Evolutionary conservation across 345 rosid genomes (phyloP), one percentile per base, ranked within the genome.

Genomic region (Microthlaspi erraticum): DNA sequence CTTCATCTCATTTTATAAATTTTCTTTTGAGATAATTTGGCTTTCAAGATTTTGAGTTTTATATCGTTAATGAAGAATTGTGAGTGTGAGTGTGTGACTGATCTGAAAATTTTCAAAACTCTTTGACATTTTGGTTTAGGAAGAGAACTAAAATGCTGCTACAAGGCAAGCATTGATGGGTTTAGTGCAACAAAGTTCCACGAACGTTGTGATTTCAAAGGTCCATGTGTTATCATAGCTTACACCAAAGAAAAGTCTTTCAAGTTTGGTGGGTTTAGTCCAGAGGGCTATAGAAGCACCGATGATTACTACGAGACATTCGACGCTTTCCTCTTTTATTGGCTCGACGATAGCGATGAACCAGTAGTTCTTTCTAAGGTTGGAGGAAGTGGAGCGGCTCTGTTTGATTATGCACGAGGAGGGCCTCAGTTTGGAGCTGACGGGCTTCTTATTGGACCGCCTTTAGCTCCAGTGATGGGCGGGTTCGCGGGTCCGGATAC

Each of bases 191-290:
- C 84, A 2, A 83, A 81, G 19, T 93, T 93, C 73, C 98, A 93
- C 17, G 78, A 78, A 26, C 85, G 85, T 64, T 75, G 90, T 63
- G 93, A 90, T 77, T 90, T 90, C 88, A 87, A 88, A 82, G 96
- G 98, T 32, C 97, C 97, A 8, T 93, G 96, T 70, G 97, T 93
- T 57, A 82, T 93, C 19, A 83, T 90, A 44, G 97, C 92, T 45
- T 86, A 84, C 70, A 88, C 95, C 48, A 76, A 56, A 69, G 70
- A 82, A 67, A 79, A 73, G 69, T 70, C 82, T 68, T 84, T 85
- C 85, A 87, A 88, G 78, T 88, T 87, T 66, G 97, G 95, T 48
- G 97, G 85, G 16, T 91, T 87, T 68, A 91, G 73, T 34, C 89
- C 95, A 0, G 97, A 88, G 66, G 97, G 97, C 13, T 91, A 87